These are phyloP conservation scores for Trypanosoma boissoni DNA, from an alignment of 208 protist genomes.

Conservation along the genomic window DNA sequence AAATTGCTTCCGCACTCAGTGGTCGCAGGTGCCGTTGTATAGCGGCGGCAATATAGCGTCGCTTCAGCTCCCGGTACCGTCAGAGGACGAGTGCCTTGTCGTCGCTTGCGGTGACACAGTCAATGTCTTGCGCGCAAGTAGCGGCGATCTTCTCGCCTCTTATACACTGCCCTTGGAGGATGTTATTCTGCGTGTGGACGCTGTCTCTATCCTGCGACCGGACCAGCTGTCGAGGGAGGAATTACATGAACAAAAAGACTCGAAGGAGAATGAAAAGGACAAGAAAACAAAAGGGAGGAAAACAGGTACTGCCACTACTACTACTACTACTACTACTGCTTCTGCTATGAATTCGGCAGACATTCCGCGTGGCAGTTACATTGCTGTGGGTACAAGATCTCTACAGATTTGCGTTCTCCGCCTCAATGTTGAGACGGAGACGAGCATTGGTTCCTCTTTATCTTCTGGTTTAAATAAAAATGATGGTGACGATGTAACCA, in stretches of 20 bases:
- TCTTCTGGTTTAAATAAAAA: slow-evolving; percentile 3
- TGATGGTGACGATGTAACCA: slow-evolving; percentile 8
- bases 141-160: slow-evolving; percentile 55
- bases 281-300: neutral
- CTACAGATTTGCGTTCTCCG: slow-evolving; percentile 81
- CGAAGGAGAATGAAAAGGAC: slow-evolving; percentile 1
- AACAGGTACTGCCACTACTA: neutral
- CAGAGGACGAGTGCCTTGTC: slow-evolving; percentile 49
- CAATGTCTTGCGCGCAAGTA: slow-evolving; percentile 59
- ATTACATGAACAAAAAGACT: no score
- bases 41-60: slow-evolving; percentile 79
- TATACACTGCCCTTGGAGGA: slow-evolving; percentile 82
- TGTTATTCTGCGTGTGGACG: slow-evolving; percentile 79
- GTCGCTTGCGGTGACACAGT: slow-evolving; percentile 82
- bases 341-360: no score
- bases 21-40: slow-evolving; percentile 83
- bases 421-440: slow-evolving; percentile 28
- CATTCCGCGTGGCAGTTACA: slow-evolving; percentile 61
- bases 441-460: neutral
- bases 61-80: slow-evolving; percentile 33
- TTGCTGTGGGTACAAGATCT: slow-evolving; percentile 74
- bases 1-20: slow-evolving; percentile 83
- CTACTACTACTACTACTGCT: slow-evolving; percentile 24
- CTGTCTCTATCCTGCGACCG: slow-evolving; percentile 45
- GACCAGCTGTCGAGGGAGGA: neutral